Base-by-base conservation (phyloP, 371 early-diverging fungal species). In the Mucor irregularis region DNA sequence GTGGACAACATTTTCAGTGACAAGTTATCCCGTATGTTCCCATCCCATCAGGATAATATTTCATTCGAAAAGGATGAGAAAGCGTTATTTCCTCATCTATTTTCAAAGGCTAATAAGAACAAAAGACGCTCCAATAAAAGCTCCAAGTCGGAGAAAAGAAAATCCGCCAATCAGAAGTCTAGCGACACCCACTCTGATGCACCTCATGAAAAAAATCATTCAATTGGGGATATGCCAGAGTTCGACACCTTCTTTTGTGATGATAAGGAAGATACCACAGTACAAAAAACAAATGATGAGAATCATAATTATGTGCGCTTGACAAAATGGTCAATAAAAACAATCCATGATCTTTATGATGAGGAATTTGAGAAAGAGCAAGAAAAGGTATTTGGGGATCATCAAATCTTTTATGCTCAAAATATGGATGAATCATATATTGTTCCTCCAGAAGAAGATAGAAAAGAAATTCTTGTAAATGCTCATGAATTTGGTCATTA, bases 401-500 rank as follows among this genome's bases (percentile, higher is more conserved):
- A 19, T 38, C 39, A 38, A 38, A 38, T 38, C 19, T 19, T 19
- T 38, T 38, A 17, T n/a, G 17, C 19, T 17, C 39, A 38, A 38
- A n/a, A 38, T 17, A 38, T 38, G 39, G 39, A 38, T 17, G 39
- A 38, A 17, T 38, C 39, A 9, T 52, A 40, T 31, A 26, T 42
- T 6, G 28, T 37, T 17, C 58, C 58, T 30, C 47, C 53, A 16
- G 28, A 31, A 44, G 2, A 53, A 48, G 51, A 30, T 38, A 1
- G 50, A 47, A 17, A 26, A 17, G 13, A 49, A 35, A 16, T 62
- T 11, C 11, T 68, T 11, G 1, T 52, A 10, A 37, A 40, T 17
- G 29, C 43, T 11, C 66, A 58, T 30, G 26, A 56, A 13, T 16
- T 52, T 11, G 58, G 69, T 0, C 61, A 63, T 45, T 59, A 43